Base-by-base conservation (phyloP, 768 basidiomycete genomes). In the Rhizopogon vesiculosus region DNA sequence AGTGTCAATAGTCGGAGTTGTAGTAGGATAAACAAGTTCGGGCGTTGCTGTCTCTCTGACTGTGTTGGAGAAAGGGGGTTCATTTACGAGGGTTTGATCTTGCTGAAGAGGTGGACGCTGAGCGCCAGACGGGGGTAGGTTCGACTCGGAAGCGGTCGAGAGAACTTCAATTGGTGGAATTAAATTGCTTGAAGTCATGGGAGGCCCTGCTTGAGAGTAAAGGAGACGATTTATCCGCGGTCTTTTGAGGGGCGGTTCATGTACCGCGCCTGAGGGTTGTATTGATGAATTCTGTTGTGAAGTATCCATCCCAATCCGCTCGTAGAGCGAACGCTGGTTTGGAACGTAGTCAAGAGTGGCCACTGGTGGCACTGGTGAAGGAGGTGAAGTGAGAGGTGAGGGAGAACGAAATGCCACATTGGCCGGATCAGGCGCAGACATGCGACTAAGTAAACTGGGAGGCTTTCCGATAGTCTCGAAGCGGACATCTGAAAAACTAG, bases 391-490 rank as follows among this genome's bases (percentile, higher is more conserved):
- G 0, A 63, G 60, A 6, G 69, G 67, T 5, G 72, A 59, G 7
- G 65, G 61, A 0, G 69, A 67, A 52, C 64, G 66, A 51, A 73
- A 71, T 5, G 53, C 45, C 2, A 19, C 39, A 5, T 59, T 45
- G 42, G 67, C 66, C 22, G 70, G 62, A 42, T 69, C 63, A 3
- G 70, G 63, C 40, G 65, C 63, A 33, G 78, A 74, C 38, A 86
- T 70, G 22, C 85, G 80, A 57, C 72, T 76, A 28, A 86, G 72
- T 18, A 86, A 69, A 13, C 72, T 68, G 0, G 84, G 83, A 56
- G 71, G 67, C 61, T 80, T 76, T 29, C 84, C 84, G 41, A 87
- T 86, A 4, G 67, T 75, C 10, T 59, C 66, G 63, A 85, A 86
- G 28, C 69, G 72, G 63, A 85, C 74, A 52, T 70, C 64, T n/a